Conservation (phyloP, 2,329 filamentous ascomycete genomes). For the Cladobotryum protrusum region DNA sequence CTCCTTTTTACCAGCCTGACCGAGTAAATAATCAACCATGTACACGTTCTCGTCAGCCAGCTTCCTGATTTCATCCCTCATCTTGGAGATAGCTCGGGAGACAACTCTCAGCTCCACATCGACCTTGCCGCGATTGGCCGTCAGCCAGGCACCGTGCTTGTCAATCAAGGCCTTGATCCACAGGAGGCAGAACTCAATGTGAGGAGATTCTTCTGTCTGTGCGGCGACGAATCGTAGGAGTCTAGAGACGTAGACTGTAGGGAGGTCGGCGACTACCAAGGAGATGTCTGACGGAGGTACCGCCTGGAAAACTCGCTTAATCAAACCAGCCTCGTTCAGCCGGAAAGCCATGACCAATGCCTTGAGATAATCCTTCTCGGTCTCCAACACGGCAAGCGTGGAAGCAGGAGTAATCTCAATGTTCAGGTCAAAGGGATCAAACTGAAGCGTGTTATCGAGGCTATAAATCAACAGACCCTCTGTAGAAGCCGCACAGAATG, state of each 20-base stretch:
- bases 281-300: slow-evolving; percentile 69
- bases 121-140: slow-evolving; percentile 70
- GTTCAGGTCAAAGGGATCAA: slow-evolving; percentile 94
- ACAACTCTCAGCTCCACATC: slow-evolving; percentile 81
- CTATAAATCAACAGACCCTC: slow-evolving; percentile 93
- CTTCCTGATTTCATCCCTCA: slow-evolving; percentile 75
- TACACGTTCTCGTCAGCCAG: slow-evolving; percentile 86
- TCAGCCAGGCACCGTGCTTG: slow-evolving; percentile 78
- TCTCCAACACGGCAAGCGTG: slow-evolving; percentile 62
- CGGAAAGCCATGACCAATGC: slow-evolving; percentile 96
- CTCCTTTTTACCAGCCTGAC: slow-evolving; percentile 37
- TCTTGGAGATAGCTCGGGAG: slow-evolving; percentile 70
- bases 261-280: slow-evolving; percentile 72
- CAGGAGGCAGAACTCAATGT: slow-evolving; percentile 88
- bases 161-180: slow-evolving; percentile 84
- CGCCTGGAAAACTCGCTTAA: slow-evolving; percentile 79
- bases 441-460: slow-evolving; percentile 74
- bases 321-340: slow-evolving; percentile 76
- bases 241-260: slow-evolving; percentile 77
- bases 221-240: slow-evolving; percentile 81
- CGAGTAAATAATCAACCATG: slow-evolving; percentile 74
- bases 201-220: slow-evolving; percentile 82
- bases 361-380: slow-evolving; percentile 76
- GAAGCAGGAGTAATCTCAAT: slow-evolving; percentile 87
- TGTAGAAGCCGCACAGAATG: slow-evolving; percentile 92